These are phyloP conservation scores for Chrysophaeum taylorii DNA, from an alignment of 352 stramenopile species.

Conservation along the genomic window DNA sequence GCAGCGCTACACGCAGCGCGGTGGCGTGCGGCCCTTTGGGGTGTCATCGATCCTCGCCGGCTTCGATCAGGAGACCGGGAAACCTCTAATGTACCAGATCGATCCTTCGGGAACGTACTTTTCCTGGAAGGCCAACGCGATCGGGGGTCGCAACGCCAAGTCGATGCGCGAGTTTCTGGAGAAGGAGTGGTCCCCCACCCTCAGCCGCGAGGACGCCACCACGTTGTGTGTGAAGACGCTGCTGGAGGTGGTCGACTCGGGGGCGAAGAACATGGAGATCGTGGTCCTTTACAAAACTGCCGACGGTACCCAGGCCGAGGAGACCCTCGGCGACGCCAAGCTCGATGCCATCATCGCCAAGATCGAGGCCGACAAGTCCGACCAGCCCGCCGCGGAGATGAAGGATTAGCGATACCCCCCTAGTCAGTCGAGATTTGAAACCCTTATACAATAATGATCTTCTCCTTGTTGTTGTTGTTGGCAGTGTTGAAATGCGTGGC, in stretches of 20 bases:
- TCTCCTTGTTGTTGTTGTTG: too few relatives aligned
- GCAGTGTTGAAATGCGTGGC: too few relatives aligned
- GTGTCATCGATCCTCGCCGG: conserved; percentile 93
- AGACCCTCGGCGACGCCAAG: conserved; percentile 17
- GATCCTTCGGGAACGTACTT: conserved; percentile 95
- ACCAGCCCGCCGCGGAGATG: neutral
- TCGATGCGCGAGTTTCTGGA: conserved; percentile 97
- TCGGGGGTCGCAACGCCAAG: conserved; percentile 88
- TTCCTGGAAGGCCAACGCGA: conserved; percentile 94
- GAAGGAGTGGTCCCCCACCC: conserved; percentile 86
- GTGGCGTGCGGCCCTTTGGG: conserved; percentile 94
- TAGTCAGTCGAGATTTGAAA: too few relatives aligned
- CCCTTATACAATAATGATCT: too few relatives aligned
- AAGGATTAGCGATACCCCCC: too few relatives aligned
- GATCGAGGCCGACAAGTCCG: conserved; percentile 20
- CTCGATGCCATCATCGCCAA: conserved; percentile 19
- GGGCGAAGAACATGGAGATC: conserved; percentile 98
- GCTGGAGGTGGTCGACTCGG: conserved; percentile 94
- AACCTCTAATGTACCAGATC: conserved; percentile 92
- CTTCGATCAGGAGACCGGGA: conserved; percentile 59
- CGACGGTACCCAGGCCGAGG: neutral
- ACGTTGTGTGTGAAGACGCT: conserved; percentile 85
- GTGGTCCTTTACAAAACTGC: conserved; percentile 57
- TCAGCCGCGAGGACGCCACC: conserved; percentile 77
- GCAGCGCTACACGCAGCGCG: conserved; percentile 94